A percentile compares a stretch with the other conserved stretches of the same genome.
Evolutionary conservation across 352 stramenopile genomes (phyloP).

Genomic region (Vaucheria bursata): DNA sequence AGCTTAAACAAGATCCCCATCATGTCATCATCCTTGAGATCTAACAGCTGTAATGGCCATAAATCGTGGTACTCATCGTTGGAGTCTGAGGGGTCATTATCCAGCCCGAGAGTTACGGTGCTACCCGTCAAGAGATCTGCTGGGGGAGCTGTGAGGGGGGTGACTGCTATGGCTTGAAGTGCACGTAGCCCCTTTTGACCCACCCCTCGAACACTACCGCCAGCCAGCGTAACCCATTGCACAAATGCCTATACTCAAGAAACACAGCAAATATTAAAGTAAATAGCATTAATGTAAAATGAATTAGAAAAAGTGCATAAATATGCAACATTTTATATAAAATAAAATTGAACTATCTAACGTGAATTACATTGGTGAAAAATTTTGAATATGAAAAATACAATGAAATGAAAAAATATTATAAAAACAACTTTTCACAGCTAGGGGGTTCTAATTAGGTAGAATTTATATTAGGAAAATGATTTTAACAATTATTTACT

Average conservation of each 20-base stretch:
- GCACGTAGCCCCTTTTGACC: constrained; percentile 1
- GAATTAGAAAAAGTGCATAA: no score
- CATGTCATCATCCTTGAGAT: constrained; percentile 90
- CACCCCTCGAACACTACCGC: constrained; percentile 63
- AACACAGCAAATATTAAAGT: no score
- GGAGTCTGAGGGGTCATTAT: constrained; percentile 55
- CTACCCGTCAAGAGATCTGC: not conserved
- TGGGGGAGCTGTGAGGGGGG: not conserved
- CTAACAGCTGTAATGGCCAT: constrained; percentile 90
- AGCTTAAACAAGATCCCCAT: constrained; percentile 85
- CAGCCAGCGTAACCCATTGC: constrained; percentile 66
- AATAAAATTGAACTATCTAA: no score
- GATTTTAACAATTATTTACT: no score
- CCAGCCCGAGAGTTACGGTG: not conserved
- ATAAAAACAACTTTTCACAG: no score
- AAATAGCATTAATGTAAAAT: no score
- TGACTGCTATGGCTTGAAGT: not conserved
- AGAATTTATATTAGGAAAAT: no score
- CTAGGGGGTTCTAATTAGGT: no score
- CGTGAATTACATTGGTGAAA: no score
- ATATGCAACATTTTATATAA: no score
- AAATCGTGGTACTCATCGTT: constrained; percentile 58
- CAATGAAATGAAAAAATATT: no score
- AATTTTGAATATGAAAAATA: no score
- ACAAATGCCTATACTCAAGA: constrained; percentile 66